Conservation (phyloP, 1,139 yeast species). For the Geotrichum armillariae region DNA sequence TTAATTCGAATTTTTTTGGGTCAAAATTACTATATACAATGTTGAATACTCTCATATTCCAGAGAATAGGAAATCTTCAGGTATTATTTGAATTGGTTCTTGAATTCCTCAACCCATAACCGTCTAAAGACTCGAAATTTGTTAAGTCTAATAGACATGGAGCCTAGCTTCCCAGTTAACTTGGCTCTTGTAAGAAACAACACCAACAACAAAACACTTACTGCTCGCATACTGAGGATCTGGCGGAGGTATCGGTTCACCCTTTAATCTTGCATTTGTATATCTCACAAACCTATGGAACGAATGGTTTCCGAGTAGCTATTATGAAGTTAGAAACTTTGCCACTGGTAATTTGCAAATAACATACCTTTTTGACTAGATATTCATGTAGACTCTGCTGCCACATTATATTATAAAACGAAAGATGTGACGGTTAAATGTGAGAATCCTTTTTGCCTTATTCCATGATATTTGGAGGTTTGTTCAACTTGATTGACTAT, state of each 20-base stretch:
- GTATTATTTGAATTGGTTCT: conserved; percentile 19
- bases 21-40: neutral
- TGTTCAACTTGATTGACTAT: too few relatives aligned
- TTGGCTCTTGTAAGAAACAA: neutral
- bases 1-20: neutral
- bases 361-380: conserved; percentile 26
- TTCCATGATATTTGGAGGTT: too few relatives aligned
- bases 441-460: too few relatives aligned
- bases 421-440: neutral
- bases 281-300: conserved; percentile 23
- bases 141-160: conserved; percentile 12
- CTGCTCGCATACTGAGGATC: conserved; percentile 18
- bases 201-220: neutral
- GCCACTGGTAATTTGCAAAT: neutral
- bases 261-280: conserved; percentile 22
- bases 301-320: conserved; percentile 18
- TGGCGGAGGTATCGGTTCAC: conserved; percentile 23
- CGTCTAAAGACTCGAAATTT: conserved; percentile 19
- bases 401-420: conserved; percentile 25
- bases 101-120: conserved; percentile 22
- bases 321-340: neutral
- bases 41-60: neutral
- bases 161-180: conserved; percentile 4
- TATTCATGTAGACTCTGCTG: conserved; percentile 30
- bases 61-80: neutral